Evolutionary conservation across 306 rosid species (phyloP), one percentile per base, ranked within the genome.

Genomic region (Lathyrus oleraceus): DNA sequence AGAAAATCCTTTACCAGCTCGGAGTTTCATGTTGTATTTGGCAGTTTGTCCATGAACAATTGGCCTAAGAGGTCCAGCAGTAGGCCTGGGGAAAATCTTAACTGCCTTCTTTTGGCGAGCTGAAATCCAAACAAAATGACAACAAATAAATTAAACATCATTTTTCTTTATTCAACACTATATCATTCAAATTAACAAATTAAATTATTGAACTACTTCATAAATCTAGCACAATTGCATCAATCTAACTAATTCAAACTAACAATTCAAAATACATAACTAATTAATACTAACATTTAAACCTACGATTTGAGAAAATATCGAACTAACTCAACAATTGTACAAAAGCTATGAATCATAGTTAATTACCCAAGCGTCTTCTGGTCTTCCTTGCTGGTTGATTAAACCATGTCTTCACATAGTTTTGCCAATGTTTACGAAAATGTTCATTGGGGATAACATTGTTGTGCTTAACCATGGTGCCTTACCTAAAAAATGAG

Each of bases 401-500:
- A 40, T 87, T 87, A 54, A 89, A 89, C 92, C 92, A 87, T 0
- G 96, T 87, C 60, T 79, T 89, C 48, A 87, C 92, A 64, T 83
- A 83, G 65, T 89, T 87, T 47, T 87, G 89, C 96, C 91, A 89
- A 40, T 87, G 90, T 81, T 85, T 89, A 4, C 83, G 79, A 71
- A 87, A 89, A 81, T 87, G 96, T 5, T 76, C 79, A 7, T 70
- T 84, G 0, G 92, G 91, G 62, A 89, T 85, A 45, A 87, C 89
- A 81, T 85, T 89, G 81, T 87, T 85, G 65, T 89, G 91, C 86
- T 89, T 89, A 5, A 84, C 88, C 91, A 87, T 89, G 69, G 48
- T 7, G 39, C 39, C 76, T 84, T 62, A 83, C 85, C 83, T 78
- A 13, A 49, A 54, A 54, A 63, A 35, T 6, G 39, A 35, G 39